A percentile compares a stretch with the other conserved stretches of the same genome.
These are phyloP conservation scores for Penicillium verhagenii DNA, from an alignment of 495 filamentous ascomycete genomes.

Conservation along the genomic window DNA sequence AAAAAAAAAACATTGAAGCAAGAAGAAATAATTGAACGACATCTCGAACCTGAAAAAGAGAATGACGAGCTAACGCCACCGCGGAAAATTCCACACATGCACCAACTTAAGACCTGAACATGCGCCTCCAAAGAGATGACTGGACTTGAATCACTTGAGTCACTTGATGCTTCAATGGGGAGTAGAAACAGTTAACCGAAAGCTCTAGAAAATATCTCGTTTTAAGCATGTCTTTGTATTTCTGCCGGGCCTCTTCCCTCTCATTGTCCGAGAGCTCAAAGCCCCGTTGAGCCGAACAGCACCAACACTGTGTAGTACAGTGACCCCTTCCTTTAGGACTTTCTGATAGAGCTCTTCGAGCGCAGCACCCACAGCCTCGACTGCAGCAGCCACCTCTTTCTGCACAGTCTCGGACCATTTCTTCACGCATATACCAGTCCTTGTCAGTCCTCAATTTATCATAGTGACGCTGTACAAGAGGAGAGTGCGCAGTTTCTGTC, in stretches of 20 bases:
- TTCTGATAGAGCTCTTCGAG: neutral
- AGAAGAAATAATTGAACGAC: too few species aligned
- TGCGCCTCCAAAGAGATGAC: neutral
- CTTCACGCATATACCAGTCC: neutral
- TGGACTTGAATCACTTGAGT: neutral
- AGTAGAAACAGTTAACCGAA: neutral
- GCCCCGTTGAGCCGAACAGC: neutral
- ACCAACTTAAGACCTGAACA: too few species aligned
- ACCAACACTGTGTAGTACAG: neutral
- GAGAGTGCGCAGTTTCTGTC: neutral
- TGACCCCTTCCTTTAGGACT: neutral
- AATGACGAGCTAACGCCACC: too few species aligned
- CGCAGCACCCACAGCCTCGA: neutral
- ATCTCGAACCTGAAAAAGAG: too few species aligned
- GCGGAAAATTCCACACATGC: too few species aligned
- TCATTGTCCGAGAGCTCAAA: neutral
- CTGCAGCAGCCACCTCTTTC: neutral
- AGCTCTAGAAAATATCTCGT: neutral
- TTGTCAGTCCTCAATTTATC: neutral
- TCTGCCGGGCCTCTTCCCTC: neutral
- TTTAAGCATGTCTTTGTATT: neutral
- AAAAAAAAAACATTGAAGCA: too few species aligned
- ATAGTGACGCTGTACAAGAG: neutral
- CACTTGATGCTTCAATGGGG: neutral
- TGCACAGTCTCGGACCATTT: neutral